These are phyloP conservation scores for Ceratobasidium sp. DNA, from an alignment of 1,284 basidiomycete species.

Conservation along the genomic window DNA sequence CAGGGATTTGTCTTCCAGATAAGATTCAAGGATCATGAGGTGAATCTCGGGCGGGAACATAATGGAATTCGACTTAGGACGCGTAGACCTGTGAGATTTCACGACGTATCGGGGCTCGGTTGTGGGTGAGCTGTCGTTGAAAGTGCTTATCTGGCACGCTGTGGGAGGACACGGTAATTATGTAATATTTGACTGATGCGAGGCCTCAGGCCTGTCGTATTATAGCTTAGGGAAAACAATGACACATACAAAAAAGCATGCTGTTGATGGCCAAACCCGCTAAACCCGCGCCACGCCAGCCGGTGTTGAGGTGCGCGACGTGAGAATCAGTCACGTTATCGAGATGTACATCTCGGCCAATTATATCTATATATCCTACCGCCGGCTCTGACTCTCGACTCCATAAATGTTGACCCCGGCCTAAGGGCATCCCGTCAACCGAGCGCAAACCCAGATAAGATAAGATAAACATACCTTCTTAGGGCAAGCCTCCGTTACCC, in stretches of 20 bases:
- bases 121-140: background rate
- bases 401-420: conserved; percentile 50
- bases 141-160: background rate
- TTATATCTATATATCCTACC: background rate
- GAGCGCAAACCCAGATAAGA: background rate
- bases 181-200: conserved; percentile 8
- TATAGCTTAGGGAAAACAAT: background rate
- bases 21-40: background rate
- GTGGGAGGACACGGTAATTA: background rate
- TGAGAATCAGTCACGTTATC: background rate
- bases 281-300: background rate
- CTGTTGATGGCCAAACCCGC: background rate
- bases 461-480: conserved; percentile 63
- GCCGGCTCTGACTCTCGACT: conserved; percentile 49
- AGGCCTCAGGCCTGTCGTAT: background rate
- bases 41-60: conserved; percentile 21
- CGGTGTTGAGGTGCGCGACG: background rate
- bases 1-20: background rate
- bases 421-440: conserved; percentile 27
- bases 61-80: background rate
- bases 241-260: background rate
- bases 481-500: conserved; percentile 68
- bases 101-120: background rate
- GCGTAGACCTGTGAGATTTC: background rate
- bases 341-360: background rate